These are phyloP conservation scores for Stropharia rugosoannulata DNA, from an alignment of 768 basidiomycete genomes.

Conservation along the genomic window DNA sequence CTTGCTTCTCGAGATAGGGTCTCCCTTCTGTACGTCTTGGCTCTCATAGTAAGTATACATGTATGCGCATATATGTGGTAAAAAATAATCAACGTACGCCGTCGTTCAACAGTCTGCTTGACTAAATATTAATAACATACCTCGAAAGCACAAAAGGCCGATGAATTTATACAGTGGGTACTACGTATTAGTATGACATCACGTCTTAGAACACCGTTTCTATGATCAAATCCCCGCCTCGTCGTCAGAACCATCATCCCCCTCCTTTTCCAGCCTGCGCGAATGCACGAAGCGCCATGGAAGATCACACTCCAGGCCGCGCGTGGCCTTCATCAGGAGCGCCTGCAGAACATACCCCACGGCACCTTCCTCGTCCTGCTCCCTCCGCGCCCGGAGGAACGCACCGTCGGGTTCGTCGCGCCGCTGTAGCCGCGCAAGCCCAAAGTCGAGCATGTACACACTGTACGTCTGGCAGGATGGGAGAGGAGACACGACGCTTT, in stretches of 20 bases:
- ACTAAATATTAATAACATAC: too few relatives aligned
- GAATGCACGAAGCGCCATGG: slow-evolving; percentile 13
- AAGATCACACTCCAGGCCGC: neutral
- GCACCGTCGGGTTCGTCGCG: slow-evolving; percentile 14
- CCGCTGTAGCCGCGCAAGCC: slow-evolving; percentile 10
- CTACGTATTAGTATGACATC: too few relatives aligned
- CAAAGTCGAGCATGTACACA: slow-evolving; percentile 18
- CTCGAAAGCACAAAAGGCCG: too few relatives aligned
- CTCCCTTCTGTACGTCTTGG: too few relatives aligned
- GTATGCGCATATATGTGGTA: too few relatives aligned
- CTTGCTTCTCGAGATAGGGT: too few relatives aligned
- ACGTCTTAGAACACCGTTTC: neutral
- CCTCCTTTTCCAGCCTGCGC: neutral
- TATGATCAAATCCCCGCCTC: neutral
- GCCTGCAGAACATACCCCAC: slow-evolving; percentile 14
- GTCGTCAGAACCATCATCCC: too few relatives aligned
- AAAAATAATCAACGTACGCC: too few relatives aligned
- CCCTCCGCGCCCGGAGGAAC: slow-evolving; percentile 9
- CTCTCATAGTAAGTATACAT: too few relatives aligned
- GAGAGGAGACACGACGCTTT: too few relatives aligned
- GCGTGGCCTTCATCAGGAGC: slow-evolving; percentile 4
- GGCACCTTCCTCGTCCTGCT: slow-evolving; percentile 17
- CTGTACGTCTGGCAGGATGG: neutral
- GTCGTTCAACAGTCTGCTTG: too few relatives aligned
- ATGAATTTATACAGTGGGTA: too few relatives aligned